Evolutionary conservation across 257 asterid genomes (phyloP).

Genomic region (Asclepias syriaca): DNA sequence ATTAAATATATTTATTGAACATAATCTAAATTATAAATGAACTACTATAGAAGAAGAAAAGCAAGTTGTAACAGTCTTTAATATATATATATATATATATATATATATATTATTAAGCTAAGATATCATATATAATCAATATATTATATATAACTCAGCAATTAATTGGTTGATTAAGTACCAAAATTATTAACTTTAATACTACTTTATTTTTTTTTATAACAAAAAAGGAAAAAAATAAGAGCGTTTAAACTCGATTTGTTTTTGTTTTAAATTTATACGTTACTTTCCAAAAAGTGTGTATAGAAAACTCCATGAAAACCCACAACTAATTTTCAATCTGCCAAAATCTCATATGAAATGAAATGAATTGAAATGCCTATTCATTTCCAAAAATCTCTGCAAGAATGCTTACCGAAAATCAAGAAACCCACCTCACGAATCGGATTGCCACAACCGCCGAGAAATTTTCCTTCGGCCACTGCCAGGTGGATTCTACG

Average conservation of each 20-base stretch:
- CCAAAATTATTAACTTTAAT: not conserved
- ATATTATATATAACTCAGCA: not conserved
- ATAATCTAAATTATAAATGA: not conserved
- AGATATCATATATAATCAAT: too few species aligned
- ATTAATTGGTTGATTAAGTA: not conserved
- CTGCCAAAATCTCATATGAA: not conserved
- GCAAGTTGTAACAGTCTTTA: not conserved
- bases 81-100: not conserved
- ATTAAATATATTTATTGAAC: too few species aligned
- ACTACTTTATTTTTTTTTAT: not conserved
- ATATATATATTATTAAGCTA: too few species aligned
- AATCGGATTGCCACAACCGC: conserved; percentile 12
- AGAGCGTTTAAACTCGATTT: conserved; percentile 1
- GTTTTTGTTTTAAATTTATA: not conserved
- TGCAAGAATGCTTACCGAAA: conserved; percentile 48
- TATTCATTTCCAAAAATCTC: conserved; percentile 49
- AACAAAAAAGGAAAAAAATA: not conserved
- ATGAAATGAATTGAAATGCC: conserved; percentile 30
- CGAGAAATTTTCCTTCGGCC: conserved; percentile 25
- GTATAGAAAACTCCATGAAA: not conserved
- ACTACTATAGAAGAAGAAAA: not conserved
- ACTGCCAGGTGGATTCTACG: conserved; percentile 28
- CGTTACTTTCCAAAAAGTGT: conserved; percentile 4
- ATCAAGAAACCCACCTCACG: conserved; percentile 36
- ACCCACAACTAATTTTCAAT: not conserved